Percentiles rank a stretch among this genome's conserved stretches.
Evolutionary conservation across 257 asterid genomes (phyloP).

Genomic region (Solanum neorickii): DNA sequence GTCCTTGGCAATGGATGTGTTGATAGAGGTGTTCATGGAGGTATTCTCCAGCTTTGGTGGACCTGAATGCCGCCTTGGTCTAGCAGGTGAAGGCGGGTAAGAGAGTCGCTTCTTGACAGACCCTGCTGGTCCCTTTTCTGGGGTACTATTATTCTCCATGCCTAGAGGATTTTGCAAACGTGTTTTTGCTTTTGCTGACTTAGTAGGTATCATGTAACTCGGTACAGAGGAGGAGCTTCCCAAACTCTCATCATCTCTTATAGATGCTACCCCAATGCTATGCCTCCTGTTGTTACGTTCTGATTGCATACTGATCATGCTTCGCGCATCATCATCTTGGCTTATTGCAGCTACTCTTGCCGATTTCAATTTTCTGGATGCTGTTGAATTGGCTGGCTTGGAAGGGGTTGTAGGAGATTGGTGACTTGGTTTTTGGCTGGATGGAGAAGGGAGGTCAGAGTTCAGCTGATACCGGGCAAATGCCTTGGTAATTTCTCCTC

Average conservation of each 20-base stretch:
- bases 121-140: constrained; percentile 23
- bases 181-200: constrained; percentile 84
- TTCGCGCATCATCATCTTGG: constrained; percentile 73
- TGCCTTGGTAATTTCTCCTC: constrained; percentile 62
- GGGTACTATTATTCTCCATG: neutral
- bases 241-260: constrained; percentile 84
- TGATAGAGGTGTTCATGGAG: constrained; percentile 8
- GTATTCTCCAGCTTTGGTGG: constrained; percentile 33
- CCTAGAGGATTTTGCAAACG: constrained; percentile 57
- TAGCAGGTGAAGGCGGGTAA: constrained; percentile 41
- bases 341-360: constrained; percentile 46
- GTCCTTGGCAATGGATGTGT: constrained; percentile 4
- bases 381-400: constrained; percentile 17
- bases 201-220: constrained; percentile 82
- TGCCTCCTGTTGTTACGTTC: constrained; percentile 69
- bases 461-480: constrained; percentile 64
- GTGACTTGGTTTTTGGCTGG: constrained; percentile 31
- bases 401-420: constrained; percentile 36
- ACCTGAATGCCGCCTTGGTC: constrained; percentile 46
- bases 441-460: constrained; percentile 38
- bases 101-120: constrained; percentile 60
- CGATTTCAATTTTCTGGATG: constrained; percentile 39
- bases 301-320: constrained; percentile 51
- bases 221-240: constrained; percentile 73
- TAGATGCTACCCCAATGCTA: constrained; percentile 70